Base-by-base conservation (phyloP, 75 land plant genomes). In the Pinus taeda region DNA sequence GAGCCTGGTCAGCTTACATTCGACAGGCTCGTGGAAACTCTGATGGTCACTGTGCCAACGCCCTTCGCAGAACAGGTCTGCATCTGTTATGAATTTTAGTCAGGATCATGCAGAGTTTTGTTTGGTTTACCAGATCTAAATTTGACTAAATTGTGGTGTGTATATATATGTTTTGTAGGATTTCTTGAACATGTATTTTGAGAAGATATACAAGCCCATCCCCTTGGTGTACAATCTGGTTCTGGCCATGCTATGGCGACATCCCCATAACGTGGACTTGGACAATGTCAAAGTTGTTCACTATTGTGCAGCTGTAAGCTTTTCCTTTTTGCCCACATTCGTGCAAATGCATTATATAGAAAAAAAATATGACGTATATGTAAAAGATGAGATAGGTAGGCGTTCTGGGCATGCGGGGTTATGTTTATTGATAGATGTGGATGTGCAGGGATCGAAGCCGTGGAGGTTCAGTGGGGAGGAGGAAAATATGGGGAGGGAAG, bases 401-500 rank as follows among this genome's bases (percentile, higher is more conserved):
- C 6, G 20, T 60, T 20, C 20, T 73, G 17, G 4, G 29, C 24
- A 5, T 77, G 15, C 15, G 2, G 22, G 49, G 30, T 14, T 53
- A 14, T 74, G 21, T 6, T 20, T 74, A 8, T 59, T 1, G 15
- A 14, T 75, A 29, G 60, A 71, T 58, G 63, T 42, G 15, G 26
- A 26, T 42, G 69, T 37, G 30, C 78, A 89, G 89, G 91, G 91
- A 14, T 89, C 91, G 20, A 89, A 89, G 76, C 91, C 85, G 36
- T 89, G 88, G 91, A 80, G 88, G 72, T 86, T 77, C 78, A 89
- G 84, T 3, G 88, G 88, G 12, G 73, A 89, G 57, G 91, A 86
- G 53, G 91, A 75, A 22, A 86, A 89, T 80, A 89, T 89, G 91
- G 82, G 86, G 30, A 85, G 88, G 69, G 91, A 89, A 59, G 86